Base-by-base conservation (phyloP, 805 yeast genomes). In the Wickerhamiella occidentalis region DNA sequence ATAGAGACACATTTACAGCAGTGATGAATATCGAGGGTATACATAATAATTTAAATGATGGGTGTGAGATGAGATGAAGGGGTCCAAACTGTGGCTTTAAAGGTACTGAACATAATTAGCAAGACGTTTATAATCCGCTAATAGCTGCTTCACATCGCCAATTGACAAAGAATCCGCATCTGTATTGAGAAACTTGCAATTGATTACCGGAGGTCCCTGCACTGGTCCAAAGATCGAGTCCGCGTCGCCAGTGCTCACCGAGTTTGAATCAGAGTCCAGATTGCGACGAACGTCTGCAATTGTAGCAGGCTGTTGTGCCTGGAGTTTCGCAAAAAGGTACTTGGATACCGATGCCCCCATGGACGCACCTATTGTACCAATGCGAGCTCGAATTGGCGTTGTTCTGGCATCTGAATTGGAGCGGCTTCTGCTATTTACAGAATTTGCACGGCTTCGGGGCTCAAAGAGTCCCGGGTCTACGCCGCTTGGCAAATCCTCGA, bases 111-210 rank as follows among this genome's bases (percentile, higher is more conserved):
- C 45, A 48, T 58, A 56, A 29, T 53, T 54, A 4, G 66, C 70
- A 30, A 69, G 57, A 11, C 68, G 59, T 40, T 61, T 61, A 53
- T 69, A 69, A 49, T 69, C 73, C 4, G 54, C 48, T 38, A 66
- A 60, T 22, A 69, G 58, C 21, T 54, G 59, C 29, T 56, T 56
- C 15, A 69, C 58, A 18, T 69, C 72, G 1, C 60, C 58, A 15
- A 66, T 36, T n/a, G 63, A 63, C 18, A 69, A 56, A 21, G 58
- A 49, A 19, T 61, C 66, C 9, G 63, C 57, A 21, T 63, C 63
- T 48, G 54, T 55, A 11, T 42, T 43, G 15, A 59, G n/a, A 29
- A 58, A 53, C 11, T 56, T 51, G 28, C 43, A 55, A 23, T 58
- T 55, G 19, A 51, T 40, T 6, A 26, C 17, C 15, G 56, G 58